A percentile compares a stretch with the other conserved stretches of the same genome.
Conservation (phyloP, 2,329 filamentous ascomycete species). For the Metarhizium album region DNA sequence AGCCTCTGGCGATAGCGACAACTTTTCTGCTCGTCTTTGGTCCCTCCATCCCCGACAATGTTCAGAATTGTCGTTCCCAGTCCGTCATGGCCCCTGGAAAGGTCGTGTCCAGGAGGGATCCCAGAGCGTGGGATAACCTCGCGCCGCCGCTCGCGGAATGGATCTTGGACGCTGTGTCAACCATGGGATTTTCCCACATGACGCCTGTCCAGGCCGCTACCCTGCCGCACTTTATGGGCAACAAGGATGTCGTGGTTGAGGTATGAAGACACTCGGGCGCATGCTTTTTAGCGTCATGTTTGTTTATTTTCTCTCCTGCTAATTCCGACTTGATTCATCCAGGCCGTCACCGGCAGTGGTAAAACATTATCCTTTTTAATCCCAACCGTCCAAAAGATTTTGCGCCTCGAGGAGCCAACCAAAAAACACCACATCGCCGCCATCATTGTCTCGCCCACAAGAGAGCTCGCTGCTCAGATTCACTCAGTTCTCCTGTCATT, state of each 20-base stretch:
- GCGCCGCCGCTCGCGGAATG: constrained; percentile 44
- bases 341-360: constrained; percentile 82
- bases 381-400: constrained; percentile 69
- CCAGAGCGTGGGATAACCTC: constrained; percentile 34
- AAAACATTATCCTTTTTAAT: constrained; percentile 84
- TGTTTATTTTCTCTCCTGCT: neutral
- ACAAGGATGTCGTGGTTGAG: constrained; percentile 90
- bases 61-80: neutral
- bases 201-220: constrained; percentile 93
- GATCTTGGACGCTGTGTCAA: constrained; percentile 72
- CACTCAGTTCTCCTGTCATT: constrained; percentile 68
- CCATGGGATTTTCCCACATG: constrained; percentile 79
- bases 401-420: constrained; percentile 69
- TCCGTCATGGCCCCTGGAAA: constrained; percentile 23
- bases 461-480: constrained; percentile 87
- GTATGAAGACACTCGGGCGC: constrained; percentile 23
- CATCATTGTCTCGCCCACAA: constrained; percentile 82
- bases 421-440: constrained; percentile 85
- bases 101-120: constrained; percentile 30
- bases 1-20: constrained; percentile 8
- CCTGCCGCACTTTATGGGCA: constrained; percentile 76
- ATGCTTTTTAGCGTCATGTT: no score
- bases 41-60: neutral
- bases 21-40: constrained; percentile 1
- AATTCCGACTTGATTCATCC: neutral